A percentile compares a stretch with the other conserved stretches of the same genome.
phyloP scores from a whole-genome alignment of 805 yeast species.

The Ogataea polymorpha region DNA sequence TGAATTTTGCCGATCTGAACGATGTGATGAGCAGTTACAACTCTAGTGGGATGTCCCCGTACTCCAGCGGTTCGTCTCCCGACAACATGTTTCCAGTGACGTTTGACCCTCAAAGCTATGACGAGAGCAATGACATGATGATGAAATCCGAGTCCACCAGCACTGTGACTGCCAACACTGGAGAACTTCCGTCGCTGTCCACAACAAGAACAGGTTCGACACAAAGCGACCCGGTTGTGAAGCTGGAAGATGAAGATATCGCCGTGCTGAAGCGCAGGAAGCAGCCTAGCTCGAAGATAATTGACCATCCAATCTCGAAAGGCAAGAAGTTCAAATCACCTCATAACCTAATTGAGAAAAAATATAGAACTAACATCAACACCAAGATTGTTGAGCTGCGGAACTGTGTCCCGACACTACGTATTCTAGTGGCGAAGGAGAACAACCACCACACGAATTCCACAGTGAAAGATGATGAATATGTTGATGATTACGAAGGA shows the following conservation, averaged over 20 bases:
- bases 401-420: constrained; percentile 76
- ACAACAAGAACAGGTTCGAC: constrained; percentile 16
- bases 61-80: constrained; percentile 37
- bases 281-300: neutral
- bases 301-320: constrained; percentile 6
- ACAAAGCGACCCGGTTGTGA: neutral
- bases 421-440: constrained; percentile 40
- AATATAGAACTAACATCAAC: constrained; percentile 77
- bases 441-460: constrained; percentile 36
- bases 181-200: constrained; percentile 9
- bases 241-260: constrained; percentile 5
- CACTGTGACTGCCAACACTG: constrained; percentile 24
- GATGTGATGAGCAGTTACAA: constrained; percentile 31
- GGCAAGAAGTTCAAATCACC: constrained; percentile 55
- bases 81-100: constrained; percentile 31
- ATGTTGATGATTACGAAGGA: constrained; percentile 46
- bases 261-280: constrained; percentile 3
- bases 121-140: constrained; percentile 1
- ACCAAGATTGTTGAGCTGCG: constrained; percentile 67
- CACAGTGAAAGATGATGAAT: constrained; percentile 39
- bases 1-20: constrained; percentile 30
- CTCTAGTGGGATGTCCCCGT: constrained; percentile 34
- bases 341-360: constrained; percentile 80
- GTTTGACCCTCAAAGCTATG: constrained; percentile 4
- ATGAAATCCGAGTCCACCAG: constrained; percentile 31